Evolutionary conservation across 1,284 basidiomycete genomes (phyloP).

Genomic region (Sporisorium graminicola): DNA sequence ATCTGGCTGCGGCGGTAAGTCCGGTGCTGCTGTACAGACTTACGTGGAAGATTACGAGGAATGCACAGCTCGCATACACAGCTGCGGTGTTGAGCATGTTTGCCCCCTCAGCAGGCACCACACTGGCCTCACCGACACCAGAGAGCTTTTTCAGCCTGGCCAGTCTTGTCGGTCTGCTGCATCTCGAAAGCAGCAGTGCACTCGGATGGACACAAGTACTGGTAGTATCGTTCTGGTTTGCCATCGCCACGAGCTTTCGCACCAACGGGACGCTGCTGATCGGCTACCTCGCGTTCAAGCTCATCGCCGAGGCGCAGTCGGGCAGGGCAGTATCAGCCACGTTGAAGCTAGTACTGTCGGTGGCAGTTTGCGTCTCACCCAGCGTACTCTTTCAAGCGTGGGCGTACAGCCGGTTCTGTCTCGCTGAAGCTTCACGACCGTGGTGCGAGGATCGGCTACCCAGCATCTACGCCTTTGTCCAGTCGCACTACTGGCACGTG

Average conservation of each 20-base stretch:
- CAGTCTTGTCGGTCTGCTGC: conserved; percentile 50
- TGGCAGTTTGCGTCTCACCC: conserved; percentile 71
- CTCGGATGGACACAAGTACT: conserved; percentile 72
- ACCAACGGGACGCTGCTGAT: conserved; percentile 84
- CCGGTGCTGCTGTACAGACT: conserved; percentile 74
- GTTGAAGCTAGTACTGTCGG: conserved; percentile 1
- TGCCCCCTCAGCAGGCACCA: conserved; percentile 80
- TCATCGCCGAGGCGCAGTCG: conserved; percentile 17
- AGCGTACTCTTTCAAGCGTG: conserved; percentile 79
- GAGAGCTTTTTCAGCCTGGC: conserved; percentile 87
- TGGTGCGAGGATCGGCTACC: conserved; percentile 81
- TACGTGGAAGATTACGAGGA: conserved; percentile 64
- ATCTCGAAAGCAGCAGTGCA: conserved; percentile 1
- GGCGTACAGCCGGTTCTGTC: conserved; percentile 80
- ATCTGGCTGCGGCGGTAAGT: conserved; percentile 70
- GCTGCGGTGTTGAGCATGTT: conserved; percentile 80
- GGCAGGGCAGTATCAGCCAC: background rate
- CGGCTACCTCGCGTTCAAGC: conserved; percentile 74
- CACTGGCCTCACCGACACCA: conserved; percentile 79
- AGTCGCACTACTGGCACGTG: conserved; percentile 84
- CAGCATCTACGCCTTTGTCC: conserved; percentile 85
- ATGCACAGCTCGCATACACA: conserved; percentile 75
- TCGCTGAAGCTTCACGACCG: conserved; percentile 54
- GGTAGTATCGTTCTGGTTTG: conserved; percentile 77
- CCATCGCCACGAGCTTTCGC: conserved; percentile 78